Evolutionary conservation across 2,329 filamentous ascomycete genomes (phyloP), one percentile per base, ranked within the genome.

Genomic region (Aureobasidium zeae): DNA sequence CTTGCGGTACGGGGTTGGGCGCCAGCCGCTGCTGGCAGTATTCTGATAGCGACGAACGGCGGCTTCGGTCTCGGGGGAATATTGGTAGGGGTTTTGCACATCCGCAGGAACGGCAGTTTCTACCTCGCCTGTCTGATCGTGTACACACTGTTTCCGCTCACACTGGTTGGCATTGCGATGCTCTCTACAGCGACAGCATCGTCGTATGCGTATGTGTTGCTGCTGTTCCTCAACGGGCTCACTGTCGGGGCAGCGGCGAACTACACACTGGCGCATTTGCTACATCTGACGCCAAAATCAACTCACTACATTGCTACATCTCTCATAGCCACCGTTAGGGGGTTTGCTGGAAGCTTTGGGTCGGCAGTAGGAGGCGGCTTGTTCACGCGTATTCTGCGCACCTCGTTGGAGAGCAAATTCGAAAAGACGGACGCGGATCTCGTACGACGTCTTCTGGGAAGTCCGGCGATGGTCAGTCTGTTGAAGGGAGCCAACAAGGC

Each of bases 301-400:
- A 76, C 78, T 1, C 83, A 88, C 54, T 86, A 83, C 55, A 77
- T 91, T 37, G 77, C 82, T 3, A 86, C 81, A 0, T 82, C 83
- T 10, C 67, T 94, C 30, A 63, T 89, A 3, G 77, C 81, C 20
- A 93, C 85, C 1, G 89, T 89, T 62, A 74, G 86, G 3, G 83
- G 83, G 4, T 88, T 91, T 50, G 83, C 83, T 0, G 84, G 84
- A 11, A 83, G 78, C 39, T 91, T 93, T 53, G 85, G 86, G 2
- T 82, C 81, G 1, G 77, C 85, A 0, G 81, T 89, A 35, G 83
- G 84, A 2, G 85, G 86, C 2, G 86, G 86, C 0, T 68, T 84
- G 42, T 89, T 88, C 57, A 70, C 73, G 29, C 73, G 83, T 4
- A 67, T 76, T 2, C 62, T 89, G 22, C 67, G 71, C 33, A 61